Evolutionary conservation across 352 stramenopile genomes (phyloP).

Genomic region (Pilasporangium apinafurcum): DNA sequence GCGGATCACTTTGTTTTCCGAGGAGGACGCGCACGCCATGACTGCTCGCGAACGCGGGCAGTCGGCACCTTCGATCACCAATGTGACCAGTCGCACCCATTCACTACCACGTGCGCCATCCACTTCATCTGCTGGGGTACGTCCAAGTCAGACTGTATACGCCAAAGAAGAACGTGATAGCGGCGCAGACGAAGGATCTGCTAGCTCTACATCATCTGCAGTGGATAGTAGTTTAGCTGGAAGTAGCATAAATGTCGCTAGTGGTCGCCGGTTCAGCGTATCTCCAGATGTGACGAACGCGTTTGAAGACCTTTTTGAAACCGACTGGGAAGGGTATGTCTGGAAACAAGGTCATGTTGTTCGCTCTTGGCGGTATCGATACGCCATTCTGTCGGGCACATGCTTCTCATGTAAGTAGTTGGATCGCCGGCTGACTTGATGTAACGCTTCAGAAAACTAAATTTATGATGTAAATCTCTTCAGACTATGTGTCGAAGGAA

Average conservation of each 20-base stretch:
- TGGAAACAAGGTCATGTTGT: constrained; percentile 87
- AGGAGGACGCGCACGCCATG: constrained; percentile 68
- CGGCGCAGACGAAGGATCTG: constrained; percentile 44
- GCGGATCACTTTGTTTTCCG: constrained; percentile 67
- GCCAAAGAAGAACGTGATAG: constrained; percentile 16
- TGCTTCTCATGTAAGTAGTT: constrained; percentile 48
- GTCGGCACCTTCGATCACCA: constrained; percentile 13
- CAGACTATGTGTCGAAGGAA: constrained; percentile 77
- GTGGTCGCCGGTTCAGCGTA: constrained; percentile 44
- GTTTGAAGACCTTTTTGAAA: constrained; percentile 83
- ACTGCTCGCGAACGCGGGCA: constrained; percentile 51
- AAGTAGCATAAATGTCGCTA: constrained; percentile 11
- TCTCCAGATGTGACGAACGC: constrained; percentile 62
- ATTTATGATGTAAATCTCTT: not conserved
- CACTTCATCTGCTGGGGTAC: constrained; percentile 51
- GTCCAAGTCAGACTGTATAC: constrained; percentile 64
- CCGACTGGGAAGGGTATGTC: constrained; percentile 85
- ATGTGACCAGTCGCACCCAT: constrained; percentile 1
- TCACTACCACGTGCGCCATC: constrained; percentile 20
- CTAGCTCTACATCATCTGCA: constrained; percentile 52
- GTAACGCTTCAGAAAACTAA: no score
- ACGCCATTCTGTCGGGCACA: constrained; percentile 72
- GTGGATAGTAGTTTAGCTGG: constrained; percentile 33
- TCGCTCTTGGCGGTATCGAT: constrained; percentile 80
- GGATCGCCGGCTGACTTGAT: not conserved